phyloP scores from a whole-genome alignment of 2,329 filamentous ascomycete species.

The Fonsecaea erecta region DNA sequence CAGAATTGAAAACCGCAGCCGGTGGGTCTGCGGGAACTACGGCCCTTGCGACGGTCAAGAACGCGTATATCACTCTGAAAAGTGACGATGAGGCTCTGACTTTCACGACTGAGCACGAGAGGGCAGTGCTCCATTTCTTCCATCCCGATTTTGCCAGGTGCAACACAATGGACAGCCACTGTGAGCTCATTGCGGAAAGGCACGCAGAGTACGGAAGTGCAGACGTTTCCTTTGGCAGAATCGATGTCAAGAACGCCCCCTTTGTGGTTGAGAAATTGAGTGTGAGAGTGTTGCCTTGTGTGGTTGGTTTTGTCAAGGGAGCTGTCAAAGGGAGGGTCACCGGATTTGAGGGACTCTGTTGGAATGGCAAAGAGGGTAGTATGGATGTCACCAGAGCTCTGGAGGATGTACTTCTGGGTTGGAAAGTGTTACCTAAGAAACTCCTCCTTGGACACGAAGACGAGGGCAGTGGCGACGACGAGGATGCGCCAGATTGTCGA shows the following conservation, averaged over 20 bases:
- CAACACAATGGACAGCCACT: constrained; percentile 64
- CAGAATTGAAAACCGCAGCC: constrained; percentile 25
- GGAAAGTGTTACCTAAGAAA: constrained; percentile 45
- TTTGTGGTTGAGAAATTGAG: constrained; percentile 55
- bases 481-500: constrained; percentile 34
- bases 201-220: constrained; percentile 40
- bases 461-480: constrained; percentile 33
- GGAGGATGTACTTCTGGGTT: constrained; percentile 49
- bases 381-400: constrained; percentile 49
- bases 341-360: constrained; percentile 54
- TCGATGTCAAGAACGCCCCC: constrained; percentile 52
- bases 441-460: constrained; percentile 43
- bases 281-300: constrained; percentile 53
- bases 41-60: constrained; percentile 30
- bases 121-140: constrained; percentile 67
- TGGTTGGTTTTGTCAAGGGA: constrained; percentile 56
- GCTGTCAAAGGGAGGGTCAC: constrained; percentile 51
- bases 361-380: constrained; percentile 45
- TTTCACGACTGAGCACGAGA: constrained; percentile 62
- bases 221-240: constrained; percentile 51
- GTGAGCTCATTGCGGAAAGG: constrained; percentile 51
- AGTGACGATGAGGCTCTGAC: constrained; percentile 64
- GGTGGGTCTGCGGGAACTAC: constrained; percentile 16
- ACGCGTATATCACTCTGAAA: constrained; percentile 45
- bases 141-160: constrained; percentile 68